Percentiles rank a stretch among this genome's conserved stretches.
Conservation (phyloP, 1,284 basidiomycete species). For the Porogramme epimiltina region DNA sequence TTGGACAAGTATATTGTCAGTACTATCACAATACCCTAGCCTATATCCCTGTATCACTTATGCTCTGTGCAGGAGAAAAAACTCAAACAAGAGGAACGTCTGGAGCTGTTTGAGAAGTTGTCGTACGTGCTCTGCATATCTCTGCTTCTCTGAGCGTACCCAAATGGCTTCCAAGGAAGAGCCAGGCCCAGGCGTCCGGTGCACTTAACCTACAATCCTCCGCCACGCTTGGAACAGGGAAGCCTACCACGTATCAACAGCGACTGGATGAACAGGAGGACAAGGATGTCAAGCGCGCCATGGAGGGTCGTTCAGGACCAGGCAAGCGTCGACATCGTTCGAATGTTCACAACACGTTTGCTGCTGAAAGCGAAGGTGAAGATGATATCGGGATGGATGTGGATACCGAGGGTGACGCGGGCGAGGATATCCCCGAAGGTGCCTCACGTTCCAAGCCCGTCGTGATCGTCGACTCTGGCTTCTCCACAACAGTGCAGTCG, state of each 20-base stretch:
- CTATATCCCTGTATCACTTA: not conserved
- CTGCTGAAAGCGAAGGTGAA: conserved; percentile 33
- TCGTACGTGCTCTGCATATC: conserved; percentile 55
- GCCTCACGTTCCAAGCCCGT: conserved; percentile 28
- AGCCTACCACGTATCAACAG: conserved; percentile 57
- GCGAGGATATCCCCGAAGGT: conserved; percentile 18
- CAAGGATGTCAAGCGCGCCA: conserved; percentile 51
- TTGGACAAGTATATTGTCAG: conserved; percentile 84
- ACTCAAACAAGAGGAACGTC: conserved; percentile 81
- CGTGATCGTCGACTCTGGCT: conserved; percentile 32
- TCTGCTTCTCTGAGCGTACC: conserved; percentile 6
- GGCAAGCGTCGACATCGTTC: conserved; percentile 46
- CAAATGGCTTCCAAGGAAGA: conserved; percentile 53
- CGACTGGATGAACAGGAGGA: conserved; percentile 62
- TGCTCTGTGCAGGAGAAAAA: conserved; percentile 69
- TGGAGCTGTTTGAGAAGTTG: conserved; percentile 73
- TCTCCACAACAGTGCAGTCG: conserved; percentile 20
- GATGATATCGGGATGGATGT: conserved; percentile 12
- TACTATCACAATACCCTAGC: conserved; percentile 2
- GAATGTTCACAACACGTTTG: conserved; percentile 33
- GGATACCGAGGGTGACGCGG: conserved; percentile 3
- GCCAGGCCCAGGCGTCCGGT: conserved; percentile 66
- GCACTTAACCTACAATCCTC: conserved; percentile 70
- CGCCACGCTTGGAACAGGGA: conserved; percentile 77
- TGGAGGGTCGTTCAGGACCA: conserved; percentile 40